A percentile compares a stretch with the other conserved stretches of the same genome.
phyloP scores from a whole-genome alignment of 23 red algal species.

The Gracilariopsis chorda region DNA sequence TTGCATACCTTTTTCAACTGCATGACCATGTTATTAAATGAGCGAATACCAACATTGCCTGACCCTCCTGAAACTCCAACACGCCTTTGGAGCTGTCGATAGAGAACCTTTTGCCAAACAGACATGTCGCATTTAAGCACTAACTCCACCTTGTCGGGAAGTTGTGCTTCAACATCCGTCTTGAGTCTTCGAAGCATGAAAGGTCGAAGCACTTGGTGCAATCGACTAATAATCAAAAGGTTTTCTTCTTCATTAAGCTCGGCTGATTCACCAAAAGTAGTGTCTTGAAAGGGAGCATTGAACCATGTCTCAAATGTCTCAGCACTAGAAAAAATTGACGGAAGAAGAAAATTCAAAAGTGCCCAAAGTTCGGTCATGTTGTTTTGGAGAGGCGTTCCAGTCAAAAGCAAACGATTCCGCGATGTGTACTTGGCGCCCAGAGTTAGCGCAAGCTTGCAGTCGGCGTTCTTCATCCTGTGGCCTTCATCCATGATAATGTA shows the following conservation, averaged over 20 bases:
- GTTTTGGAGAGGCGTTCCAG: conserved; percentile 98
- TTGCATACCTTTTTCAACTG: conserved; percentile 99
- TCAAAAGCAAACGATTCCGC: conserved; percentile 91
- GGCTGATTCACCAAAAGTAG: conserved; percentile 53
- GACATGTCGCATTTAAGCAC: conserved; percentile 92
- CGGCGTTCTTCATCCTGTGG: conserved; percentile 98
- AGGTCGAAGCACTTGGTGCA: conserved; percentile 93
- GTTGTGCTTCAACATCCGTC: conserved; percentile 90
- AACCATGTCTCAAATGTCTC: conserved; percentile 99
- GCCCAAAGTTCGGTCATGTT: conserved; percentile 98
- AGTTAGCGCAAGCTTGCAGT: conserved; percentile 96
- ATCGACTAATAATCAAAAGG: conserved; percentile 92
- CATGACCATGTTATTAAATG: conserved; percentile 98
- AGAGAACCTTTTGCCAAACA: conserved; percentile 91
- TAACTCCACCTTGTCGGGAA: conserved; percentile 92
- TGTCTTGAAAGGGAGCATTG: conserved; percentile 92
- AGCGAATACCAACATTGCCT: conserved; percentile 59
- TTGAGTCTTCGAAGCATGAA: conserved; percentile 96
- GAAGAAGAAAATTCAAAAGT: conserved; percentile 94
- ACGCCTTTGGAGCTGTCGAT: conserved; percentile 68
- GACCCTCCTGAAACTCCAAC: conserved; percentile 65
- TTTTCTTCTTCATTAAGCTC: conserved; percentile 96
- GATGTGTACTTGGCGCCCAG: conserved; percentile 94
- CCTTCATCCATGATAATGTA: conserved; percentile 99
- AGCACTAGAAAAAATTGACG: conserved; percentile 85